Percentiles rank a stretch among this genome's conserved stretches.
These are phyloP conservation scores for Spathaspora gorwiae DNA, from an alignment of 805 yeast species.

Conservation along the genomic window DNA sequence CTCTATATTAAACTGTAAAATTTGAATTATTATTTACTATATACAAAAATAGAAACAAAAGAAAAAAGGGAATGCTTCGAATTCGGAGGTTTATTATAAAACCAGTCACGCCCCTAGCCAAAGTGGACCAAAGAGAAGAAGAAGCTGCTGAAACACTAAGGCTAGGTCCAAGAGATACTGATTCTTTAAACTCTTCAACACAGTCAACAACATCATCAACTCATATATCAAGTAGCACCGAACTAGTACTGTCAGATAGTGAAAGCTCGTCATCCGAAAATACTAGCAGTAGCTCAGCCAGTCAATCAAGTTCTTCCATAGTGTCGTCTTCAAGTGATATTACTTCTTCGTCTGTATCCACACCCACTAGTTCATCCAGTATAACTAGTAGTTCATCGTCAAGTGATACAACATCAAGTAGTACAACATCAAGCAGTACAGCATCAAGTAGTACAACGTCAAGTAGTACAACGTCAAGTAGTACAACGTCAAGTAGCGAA, in stretches of 20 bases:
- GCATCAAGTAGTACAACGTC: neutral
- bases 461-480: neutral
- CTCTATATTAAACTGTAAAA: no score
- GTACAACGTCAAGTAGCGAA: neutral
- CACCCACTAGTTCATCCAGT: neutral
- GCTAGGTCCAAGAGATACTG: neutral
- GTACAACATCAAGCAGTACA: neutral
- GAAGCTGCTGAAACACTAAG: no score
- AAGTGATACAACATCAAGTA: neutral
- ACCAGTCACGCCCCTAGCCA: no score
- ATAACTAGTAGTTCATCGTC: neutral
- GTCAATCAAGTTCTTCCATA: neutral
- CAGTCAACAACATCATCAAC: neutral
- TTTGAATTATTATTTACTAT: no score
- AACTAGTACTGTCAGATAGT: neutral
- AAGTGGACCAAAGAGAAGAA: no score
- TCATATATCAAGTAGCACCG: neutral
- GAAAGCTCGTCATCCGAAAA: neutral
- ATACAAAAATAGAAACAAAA: no score
- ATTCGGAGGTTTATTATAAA: no score
- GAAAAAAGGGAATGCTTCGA: no score
- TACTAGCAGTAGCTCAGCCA: neutral
- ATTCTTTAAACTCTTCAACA: neutral
- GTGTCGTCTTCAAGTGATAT: neutral
- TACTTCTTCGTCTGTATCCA: slow-evolving; percentile 6